A percentile compares a stretch with the other conserved stretches of the same genome.
Evolutionary conservation across 768 basidiomycete species (phyloP).

Genomic region (Tubosaeta brunneosetosa): DNA sequence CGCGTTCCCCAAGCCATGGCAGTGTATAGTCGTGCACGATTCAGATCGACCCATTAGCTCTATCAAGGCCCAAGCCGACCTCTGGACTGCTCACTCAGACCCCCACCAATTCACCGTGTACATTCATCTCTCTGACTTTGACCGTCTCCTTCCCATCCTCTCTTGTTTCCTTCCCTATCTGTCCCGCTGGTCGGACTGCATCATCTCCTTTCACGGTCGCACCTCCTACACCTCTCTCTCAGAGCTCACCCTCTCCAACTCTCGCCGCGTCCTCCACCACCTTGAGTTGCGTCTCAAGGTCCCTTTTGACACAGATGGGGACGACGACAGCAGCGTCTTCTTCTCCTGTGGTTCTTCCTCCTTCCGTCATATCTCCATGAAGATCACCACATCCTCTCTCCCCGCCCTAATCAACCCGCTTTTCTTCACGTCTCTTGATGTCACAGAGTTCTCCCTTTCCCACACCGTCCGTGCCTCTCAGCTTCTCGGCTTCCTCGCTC

Average conservation of each 20-base stretch:
- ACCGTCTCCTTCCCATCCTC: constrained; percentile 57
- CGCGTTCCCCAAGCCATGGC: constrained; percentile 59
- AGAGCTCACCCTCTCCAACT: constrained; percentile 17
- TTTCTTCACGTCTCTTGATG: constrained; percentile 52
- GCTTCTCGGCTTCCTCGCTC: constrained; percentile 56
- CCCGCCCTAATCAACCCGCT: constrained; percentile 49
- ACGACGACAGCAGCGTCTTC: constrained; percentile 23
- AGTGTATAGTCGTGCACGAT: constrained; percentile 50
- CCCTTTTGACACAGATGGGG: constrained; percentile 19
- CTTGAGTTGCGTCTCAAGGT: constrained; percentile 22
- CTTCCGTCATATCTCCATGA: constrained; percentile 43
- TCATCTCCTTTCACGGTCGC: constrained; percentile 36
- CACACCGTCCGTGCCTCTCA: constrained; percentile 41
- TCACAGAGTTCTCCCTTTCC: constrained; percentile 45
- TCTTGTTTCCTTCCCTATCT: constrained; percentile 56
- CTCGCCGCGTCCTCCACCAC: constrained; percentile 26
- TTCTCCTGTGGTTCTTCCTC: constrained; percentile 32
- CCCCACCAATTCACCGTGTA: constrained; percentile 55
- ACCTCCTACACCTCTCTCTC: constrained; percentile 27
- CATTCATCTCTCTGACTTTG: constrained; percentile 42
- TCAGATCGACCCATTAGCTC: constrained; percentile 29
- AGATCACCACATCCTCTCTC: constrained; percentile 45
- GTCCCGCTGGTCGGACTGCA: constrained; percentile 54
- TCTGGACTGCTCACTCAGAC: constrained; percentile 51
- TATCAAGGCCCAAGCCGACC: constrained; percentile 43